A percentile compares a stretch with the other conserved stretches of the same genome.
phyloP scores from a whole-genome alignment of 139 green algal species.

The Diplosphaera chodatii region DNA sequence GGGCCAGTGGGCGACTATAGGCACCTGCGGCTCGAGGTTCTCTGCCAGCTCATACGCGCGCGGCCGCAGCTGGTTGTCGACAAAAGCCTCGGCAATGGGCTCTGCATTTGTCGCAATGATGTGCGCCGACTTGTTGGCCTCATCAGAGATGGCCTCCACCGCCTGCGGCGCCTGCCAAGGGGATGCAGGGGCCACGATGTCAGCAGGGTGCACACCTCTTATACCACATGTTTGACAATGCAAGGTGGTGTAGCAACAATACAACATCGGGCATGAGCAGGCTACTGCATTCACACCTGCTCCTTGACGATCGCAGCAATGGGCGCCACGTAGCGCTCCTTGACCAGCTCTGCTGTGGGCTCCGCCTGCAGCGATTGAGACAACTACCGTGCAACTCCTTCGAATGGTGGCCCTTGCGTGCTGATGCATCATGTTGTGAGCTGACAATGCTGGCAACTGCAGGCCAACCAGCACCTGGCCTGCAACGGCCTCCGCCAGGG shows the following conservation, averaged over 20 bases:
- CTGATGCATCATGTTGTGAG: too few relatives aligned
- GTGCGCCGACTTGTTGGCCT: not conserved
- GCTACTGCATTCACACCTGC: not conserved
- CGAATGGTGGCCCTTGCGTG: too few relatives aligned
- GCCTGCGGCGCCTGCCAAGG: not conserved
- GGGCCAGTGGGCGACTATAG: too few relatives aligned
- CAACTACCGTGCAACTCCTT: too few relatives aligned
- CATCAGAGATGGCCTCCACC: not conserved
- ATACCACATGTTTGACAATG: too few relatives aligned
- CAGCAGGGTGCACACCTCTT: too few relatives aligned
- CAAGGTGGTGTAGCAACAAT: too few relatives aligned
- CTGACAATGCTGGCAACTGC: too few relatives aligned
- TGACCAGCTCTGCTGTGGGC: not conserved
- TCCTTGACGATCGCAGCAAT: not conserved
- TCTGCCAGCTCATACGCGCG: not conserved
- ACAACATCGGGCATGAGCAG: too few relatives aligned
- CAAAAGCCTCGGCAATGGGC: not conserved
- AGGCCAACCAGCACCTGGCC: not conserved
- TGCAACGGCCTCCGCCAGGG: not conserved
- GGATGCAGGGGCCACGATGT: too few relatives aligned
- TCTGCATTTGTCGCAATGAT: not conserved
- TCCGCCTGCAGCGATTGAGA: not conserved
- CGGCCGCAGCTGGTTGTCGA: not conserved
- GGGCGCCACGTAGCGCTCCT: not conserved
- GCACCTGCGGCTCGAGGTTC: not conserved